Evolutionary conservation across 495 filamentous ascomycete species (phyloP), one percentile per base, ranked within the genome.

Genomic region (Pyrenopolyporus hunteri): DNA sequence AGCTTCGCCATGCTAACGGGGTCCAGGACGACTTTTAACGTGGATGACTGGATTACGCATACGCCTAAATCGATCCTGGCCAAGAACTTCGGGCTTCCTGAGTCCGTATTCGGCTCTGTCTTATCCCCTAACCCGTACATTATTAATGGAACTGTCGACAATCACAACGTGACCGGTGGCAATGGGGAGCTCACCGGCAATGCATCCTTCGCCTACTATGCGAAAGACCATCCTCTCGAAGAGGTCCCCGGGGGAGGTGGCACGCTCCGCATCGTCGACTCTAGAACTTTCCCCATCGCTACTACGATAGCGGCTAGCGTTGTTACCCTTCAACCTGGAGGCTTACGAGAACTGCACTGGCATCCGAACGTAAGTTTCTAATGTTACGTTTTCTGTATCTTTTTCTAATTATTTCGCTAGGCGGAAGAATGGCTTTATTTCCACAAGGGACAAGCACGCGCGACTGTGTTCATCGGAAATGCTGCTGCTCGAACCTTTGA

Each of bases 381-480:
- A 2, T n/a, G 20, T 28, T 7, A 4, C 4, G 17, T 54, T 6
- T 19, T 6, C 17, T 1, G 8, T 19, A 54, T 56, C 33, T 31
- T 29, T 22, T 33, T 57, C 53, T 61, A 56, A 64, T 29, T 51
- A 17, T 58, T 22, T 39, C 42, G 5, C 2, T 48, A 84, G 79
- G 81, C 84, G 1, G 83, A 84, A 63, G 86, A 88, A 66, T 88
- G 85, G 84, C 75, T 87, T 1, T 87, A 87, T 59, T 87, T 87
- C 73, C 82, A 85, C 70, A 73, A 80, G 33, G 86, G 85, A 19
- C 67, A 75, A 11, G 85, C 75, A 0, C 79, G 81, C 14, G 85
- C 85, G 10, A 88, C 84, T 4, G 80, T 86, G 4, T 88, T 87
- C 63, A 78, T 86, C 39, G 84, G 83, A 9, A 78, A 74, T 53